Conservation (phyloP, 2,329 filamentous ascomycete species). For the Nakataea oryzae region DNA sequence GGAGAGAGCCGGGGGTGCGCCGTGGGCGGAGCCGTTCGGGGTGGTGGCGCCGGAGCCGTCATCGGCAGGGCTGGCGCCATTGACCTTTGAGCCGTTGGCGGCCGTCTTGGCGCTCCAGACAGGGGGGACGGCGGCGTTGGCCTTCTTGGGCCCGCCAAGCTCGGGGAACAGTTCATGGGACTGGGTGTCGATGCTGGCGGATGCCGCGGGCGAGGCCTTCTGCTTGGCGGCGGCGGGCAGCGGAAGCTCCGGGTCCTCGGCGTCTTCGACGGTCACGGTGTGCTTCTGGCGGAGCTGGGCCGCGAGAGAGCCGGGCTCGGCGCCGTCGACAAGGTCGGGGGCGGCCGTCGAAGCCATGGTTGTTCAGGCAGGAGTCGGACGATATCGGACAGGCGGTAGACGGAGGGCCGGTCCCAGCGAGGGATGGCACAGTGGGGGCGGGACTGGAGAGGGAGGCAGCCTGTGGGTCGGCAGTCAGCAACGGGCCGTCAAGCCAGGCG, state of each 20-base stretch:
- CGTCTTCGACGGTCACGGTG: conserved; percentile 66
- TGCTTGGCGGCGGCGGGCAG: conserved; percentile 52
- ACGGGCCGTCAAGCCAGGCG: neutral
- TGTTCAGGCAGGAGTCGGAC: neutral
- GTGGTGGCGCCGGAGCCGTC: conserved; percentile 50
- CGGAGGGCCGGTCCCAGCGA: neutral
- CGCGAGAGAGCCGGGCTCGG: conserved; percentile 34
- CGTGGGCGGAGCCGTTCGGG: conserved; percentile 28
- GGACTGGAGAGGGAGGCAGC: neutral
- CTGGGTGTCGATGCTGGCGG: conserved; percentile 60
- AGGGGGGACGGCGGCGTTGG: conserved; percentile 51
- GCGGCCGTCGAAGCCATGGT: conserved; percentile 15
- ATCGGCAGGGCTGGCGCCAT: conserved; percentile 44
- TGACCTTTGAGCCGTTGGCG: conserved; percentile 33
- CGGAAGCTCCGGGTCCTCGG: conserved; percentile 65
- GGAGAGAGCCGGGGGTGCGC: conserved; percentile 46
- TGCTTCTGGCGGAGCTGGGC: conserved; percentile 58
- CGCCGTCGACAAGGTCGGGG: conserved; percentile 20
- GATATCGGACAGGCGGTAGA: neutral
- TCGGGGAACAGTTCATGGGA: conserved; percentile 93
- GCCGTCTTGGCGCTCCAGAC: conserved; percentile 69
- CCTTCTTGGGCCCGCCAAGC: conserved; percentile 63
- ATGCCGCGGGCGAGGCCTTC: conserved; percentile 38
- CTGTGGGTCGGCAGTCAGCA: neutral
- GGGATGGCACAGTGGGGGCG: neutral